Evolutionary conservation across 495 filamentous ascomycete genomes (phyloP).

Genomic region (Bacidia rubella): DNA sequence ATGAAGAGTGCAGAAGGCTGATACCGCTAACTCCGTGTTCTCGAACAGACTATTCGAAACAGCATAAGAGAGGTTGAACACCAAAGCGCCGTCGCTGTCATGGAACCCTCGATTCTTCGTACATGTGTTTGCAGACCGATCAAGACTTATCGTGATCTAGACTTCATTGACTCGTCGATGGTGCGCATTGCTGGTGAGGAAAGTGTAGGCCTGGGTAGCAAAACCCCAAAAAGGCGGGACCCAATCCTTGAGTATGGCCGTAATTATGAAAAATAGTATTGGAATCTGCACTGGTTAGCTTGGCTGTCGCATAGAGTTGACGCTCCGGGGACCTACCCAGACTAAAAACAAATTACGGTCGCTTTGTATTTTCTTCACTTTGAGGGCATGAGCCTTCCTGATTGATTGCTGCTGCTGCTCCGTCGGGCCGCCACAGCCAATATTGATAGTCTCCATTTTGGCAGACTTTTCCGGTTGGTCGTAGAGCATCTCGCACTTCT

Average conservation of each 20-base stretch:
- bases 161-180: too few species aligned
- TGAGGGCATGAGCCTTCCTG: slow-evolving; percentile 54
- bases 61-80: too few species aligned
- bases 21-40: too few species aligned
- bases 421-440: slow-evolving; percentile 38
- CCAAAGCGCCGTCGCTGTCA: too few species aligned
- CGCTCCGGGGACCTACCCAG: slow-evolving; percentile 46
- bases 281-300: slow-evolving; percentile 34
- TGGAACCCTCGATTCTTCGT: too few species aligned
- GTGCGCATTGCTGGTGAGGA: too few species aligned
- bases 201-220: neutral
- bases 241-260: slow-evolving; percentile 38
- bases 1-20: too few species aligned
- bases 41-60: too few species aligned
- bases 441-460: slow-evolving; percentile 29
- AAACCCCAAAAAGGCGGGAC: slow-evolving; percentile 3
- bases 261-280: slow-evolving; percentile 47
- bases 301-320: slow-evolving; percentile 21
- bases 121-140: too few species aligned
- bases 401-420: slow-evolving; percentile 63
- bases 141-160: too few species aligned
- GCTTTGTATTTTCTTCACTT: slow-evolving; percentile 57
- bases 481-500: slow-evolving; percentile 48
- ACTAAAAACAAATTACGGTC: slow-evolving; percentile 75
- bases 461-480: slow-evolving; percentile 32